phyloP scores from a whole-genome alignment of 1,139 yeast species.

The Debaryomyces sp. region DNA sequence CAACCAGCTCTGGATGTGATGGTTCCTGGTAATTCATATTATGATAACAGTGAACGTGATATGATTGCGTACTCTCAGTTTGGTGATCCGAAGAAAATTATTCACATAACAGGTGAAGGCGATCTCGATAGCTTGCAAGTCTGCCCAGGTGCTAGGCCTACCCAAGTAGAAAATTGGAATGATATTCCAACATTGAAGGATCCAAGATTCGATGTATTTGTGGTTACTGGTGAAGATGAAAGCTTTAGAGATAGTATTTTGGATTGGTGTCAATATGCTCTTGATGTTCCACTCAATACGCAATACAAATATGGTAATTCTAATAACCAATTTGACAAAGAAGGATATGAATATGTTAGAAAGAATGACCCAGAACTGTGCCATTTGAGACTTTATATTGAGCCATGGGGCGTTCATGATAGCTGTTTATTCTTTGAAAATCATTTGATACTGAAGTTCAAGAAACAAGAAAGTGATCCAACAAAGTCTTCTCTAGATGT shows the following conservation, averaged over 20 bases:
- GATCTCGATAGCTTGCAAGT: constrained; percentile 12
- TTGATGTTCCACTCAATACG: constrained; percentile 27
- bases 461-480: constrained; percentile 13
- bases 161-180: constrained; percentile 32
- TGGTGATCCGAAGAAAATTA: constrained; percentile 4
- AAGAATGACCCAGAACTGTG: constrained; percentile 15
- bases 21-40: constrained; percentile 34
- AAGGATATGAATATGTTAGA: constrained; percentile 21
- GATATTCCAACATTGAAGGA: constrained; percentile 34
- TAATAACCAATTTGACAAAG: constrained; percentile 21
- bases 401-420: constrained; percentile 52
- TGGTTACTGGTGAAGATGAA: constrained; percentile 48
- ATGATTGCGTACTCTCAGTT: constrained; percentile 25
- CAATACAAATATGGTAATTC: constrained; percentile 29
- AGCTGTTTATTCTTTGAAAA: constrained; percentile 37
- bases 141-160: constrained; percentile 21
- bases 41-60: constrained; percentile 37
- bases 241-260: constrained; percentile 45
- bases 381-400: constrained; percentile 28
- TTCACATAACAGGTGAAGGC: constrained; percentile 15
- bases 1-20: constrained; percentile 16
- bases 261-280: constrained; percentile 38
- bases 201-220: constrained; percentile 29
- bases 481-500: constrained; percentile 9
- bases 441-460: constrained; percentile 14